Evolutionary conservation across 345 rosid genomes (phyloP).

Genomic region (Brassica nigra): DNA sequence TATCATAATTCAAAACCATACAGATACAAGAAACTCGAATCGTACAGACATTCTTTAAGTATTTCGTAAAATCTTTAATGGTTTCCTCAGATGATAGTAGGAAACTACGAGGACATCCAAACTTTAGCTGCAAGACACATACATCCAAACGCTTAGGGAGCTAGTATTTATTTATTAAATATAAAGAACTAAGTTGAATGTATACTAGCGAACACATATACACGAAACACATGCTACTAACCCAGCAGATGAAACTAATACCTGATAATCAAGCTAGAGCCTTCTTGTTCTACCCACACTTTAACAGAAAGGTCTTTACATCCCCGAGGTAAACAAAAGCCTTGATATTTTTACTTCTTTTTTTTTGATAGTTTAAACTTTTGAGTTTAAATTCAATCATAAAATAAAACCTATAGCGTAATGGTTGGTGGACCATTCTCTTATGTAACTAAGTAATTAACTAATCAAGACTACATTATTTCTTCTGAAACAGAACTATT

Average conservation of each 20-base stretch:
- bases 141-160: background rate
- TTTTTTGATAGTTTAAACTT: background rate
- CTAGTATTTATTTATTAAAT: no score
- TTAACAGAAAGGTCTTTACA: background rate
- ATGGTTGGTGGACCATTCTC: background rate
- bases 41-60: background rate
- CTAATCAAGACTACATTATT: no score
- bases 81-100: background rate
- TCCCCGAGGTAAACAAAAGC: background rate
- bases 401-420: no score
- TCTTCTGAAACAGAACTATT: background rate
- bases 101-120: background rate
- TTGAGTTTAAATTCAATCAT: no score
- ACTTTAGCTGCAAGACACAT: background rate
- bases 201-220: no score
- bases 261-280: background rate
- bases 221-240: background rate
- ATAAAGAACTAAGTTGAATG: no score
- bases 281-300: background rate
- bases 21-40: background rate
- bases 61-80: background rate
- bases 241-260: background rate
- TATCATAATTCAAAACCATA: background rate
- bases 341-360: no score
- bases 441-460: background rate